Evolutionary conservation across 1,139 yeast species (phyloP), one percentile per base, ranked within the genome.

Genomic region (Scheffersomyces illinoinensis): DNA sequence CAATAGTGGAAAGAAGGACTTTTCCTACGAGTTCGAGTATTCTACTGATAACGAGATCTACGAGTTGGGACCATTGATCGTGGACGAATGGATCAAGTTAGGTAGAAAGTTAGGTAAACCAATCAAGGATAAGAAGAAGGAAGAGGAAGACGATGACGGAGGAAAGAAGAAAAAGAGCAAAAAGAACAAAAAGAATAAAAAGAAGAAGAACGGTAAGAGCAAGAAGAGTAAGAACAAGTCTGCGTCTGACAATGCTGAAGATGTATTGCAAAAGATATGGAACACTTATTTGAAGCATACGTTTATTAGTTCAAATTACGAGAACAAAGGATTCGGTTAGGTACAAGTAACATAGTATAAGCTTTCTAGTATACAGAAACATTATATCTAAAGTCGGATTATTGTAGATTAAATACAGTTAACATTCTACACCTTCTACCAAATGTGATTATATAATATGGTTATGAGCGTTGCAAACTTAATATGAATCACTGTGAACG

Each of bases 21-120:
- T 90, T 64, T 75, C 70, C 8, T 90, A 79, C 68, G 85, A 89
- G 64, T 75, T 88, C 19, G 95, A 90, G 67, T 91, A 91, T 66
- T 76, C 86, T 2, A 89, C 96, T 0, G 87, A 86, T 60, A 89
- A 87, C 58, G 75, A 78, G 20, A 75, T 82, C 12, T 88, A 86
- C 66, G 71, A 76, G n/a, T 76, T 88, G 85, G 68, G 81, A n/a
- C 73, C 80, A 18, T 75, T 90, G 56, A 72, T 89, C 14, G 92
- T 87, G 3, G 73, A 76, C 19, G 87, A 85, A 64, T 90, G 90
- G 87, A 67, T 90, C 46, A 72, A 78, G 46, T 71, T 85, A 50
- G 92, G 89, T 1, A 77, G 87, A 58, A 75, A 75, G 53, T 72
- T 89, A 58, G 88, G 87, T 1, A 66, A 74, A 56, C 82, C 82